Base-by-base conservation (phyloP, 768 basidiomycete species). In the Mycena vulgaris region DNA sequence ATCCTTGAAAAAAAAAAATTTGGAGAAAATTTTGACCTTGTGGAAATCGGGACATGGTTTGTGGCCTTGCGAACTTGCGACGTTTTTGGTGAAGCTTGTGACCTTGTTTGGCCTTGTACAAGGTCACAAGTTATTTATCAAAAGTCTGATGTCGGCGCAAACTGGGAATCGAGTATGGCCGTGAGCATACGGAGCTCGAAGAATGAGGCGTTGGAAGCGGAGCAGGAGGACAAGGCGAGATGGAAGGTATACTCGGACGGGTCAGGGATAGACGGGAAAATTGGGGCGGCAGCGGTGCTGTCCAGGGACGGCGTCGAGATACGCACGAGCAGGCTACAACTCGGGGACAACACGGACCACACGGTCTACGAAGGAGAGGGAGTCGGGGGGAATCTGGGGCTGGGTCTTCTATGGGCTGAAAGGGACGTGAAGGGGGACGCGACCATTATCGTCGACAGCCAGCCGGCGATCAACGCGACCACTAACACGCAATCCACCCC, bases 291-390 rank as follows among this genome's bases (percentile, higher is more conserved):
- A 3, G 77, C 75, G 1, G 73, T 78, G 17, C 39, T 74, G 9
- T 66, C 33, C 39, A 19, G 52, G 6, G 33, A 56, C 3, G 73
- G 68, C 0, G 35, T 27, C 11, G 45, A 60, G 31, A 14, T 19
- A 17, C 35, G 25, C 0, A 16, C 55, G 0, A 1, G 75, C 7
- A 23, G 63, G 3, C 53, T 62, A 4, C 45, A 72, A 4, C 63
- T 79, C 3, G 74, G 76, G 0, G 10, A 10, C 1, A 39, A 16
- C 0, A 13, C 30, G 3, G 27, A 75, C 1, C 78, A 81, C 58
- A 77, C 76, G 0, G 77, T 78, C 0, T 78, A 71, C 30, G 77
- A 79, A 33, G 75, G 72, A 0, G 80, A 81, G 39, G 68, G 69
- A 1, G 68, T 78, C 0, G 77, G 77, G 0, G 56, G 70, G 2